Base-by-base conservation (phyloP, 768 basidiomycete genomes). In the Candolleomyces aberdarensis region DNA sequence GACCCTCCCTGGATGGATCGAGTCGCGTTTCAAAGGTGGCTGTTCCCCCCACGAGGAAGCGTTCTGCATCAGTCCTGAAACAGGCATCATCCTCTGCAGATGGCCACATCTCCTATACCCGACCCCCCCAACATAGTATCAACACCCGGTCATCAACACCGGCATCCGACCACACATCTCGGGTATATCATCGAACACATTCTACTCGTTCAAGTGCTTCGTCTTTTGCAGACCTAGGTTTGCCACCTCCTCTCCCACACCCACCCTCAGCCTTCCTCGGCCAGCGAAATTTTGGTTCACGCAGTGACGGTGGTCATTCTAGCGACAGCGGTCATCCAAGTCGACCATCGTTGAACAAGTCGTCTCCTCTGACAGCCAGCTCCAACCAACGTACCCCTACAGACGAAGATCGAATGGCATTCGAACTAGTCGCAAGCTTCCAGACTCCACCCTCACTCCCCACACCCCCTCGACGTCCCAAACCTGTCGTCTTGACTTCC, bases 391-490 rank as follows among this genome's bases (percentile, higher is more conserved):
- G 19, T 3, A 60, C 52, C 5, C 39, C 41, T 3, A 46, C 47
- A n/a, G 59, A 60, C n/a, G 59, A 60, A 15, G 44, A 49, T 26
- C 15, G 47, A 20, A 36, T 32, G 40, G 29, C 46, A 26, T 8
- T 47, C 15, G 20, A 53, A 6, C 44, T 20, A 9, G 29, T 15
- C 3, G 15, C 50, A 14, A n/a, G 15, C 9, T 48, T 50, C 14
- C 20, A 44, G 11, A 36, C 36, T 36, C 22, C 43, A 43, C 54
- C 60, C 54, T 54, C 52, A 19, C 8, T 61, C 60, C 60, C 60
- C 5, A 50, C 60, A 3, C 60, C 60, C 3, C 60, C 57, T 39
- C 60, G 53, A 49, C 57, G 59, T 26, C 49, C 57, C 46, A 64
- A 53, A 49, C n/a, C 60, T 31, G 50, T 47, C 22, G 31, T 46